phyloP scores from a whole-genome alignment of 371 early-diverging fungal genomes.

The Lichtheimia corymbifera region DNA sequence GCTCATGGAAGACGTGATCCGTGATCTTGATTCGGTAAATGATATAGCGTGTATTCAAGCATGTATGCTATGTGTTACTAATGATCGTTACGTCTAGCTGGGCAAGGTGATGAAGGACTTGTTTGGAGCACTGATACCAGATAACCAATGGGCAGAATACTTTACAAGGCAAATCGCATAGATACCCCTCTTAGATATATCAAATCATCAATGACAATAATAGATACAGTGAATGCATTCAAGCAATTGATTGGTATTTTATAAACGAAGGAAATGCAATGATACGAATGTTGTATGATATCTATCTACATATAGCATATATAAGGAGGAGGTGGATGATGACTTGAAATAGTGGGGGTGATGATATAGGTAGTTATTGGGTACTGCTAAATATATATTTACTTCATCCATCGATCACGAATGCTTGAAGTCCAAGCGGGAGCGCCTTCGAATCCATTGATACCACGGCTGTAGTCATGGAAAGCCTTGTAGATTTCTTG shows the following conservation, averaged over 20 bases:
- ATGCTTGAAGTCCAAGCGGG: conserved; percentile 40
- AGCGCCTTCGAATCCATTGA: conserved; percentile 62
- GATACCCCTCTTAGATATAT: too few relatives aligned
- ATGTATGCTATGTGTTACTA: not conserved
- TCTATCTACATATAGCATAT: too few relatives aligned
- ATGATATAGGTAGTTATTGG: not conserved
- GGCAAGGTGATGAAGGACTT: conserved; percentile 43
- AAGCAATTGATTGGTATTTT: too few relatives aligned
- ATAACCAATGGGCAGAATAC: conserved; percentile 42
- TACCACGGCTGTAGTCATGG: conserved; percentile 46
- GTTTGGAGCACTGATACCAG: conserved; percentile 40
- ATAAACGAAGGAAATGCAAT: too few relatives aligned
- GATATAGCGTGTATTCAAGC: not conserved
- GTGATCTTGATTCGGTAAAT: conserved; percentile 60
- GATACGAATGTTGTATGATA: too few relatives aligned
- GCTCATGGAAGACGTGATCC: conserved; percentile 78
- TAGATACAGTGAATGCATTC: too few relatives aligned
- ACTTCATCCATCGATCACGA: conserved; percentile 17
- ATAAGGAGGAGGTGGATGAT: too few relatives aligned
- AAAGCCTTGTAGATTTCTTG: conserved; percentile 58
- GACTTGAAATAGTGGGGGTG: too few relatives aligned
- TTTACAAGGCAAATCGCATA: conserved; percentile 16
- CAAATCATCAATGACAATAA: too few relatives aligned
- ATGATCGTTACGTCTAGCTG: conserved; percentile 18
- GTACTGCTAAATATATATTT: not conserved